Base-by-base conservation (phyloP, 768 basidiomycete species). In the Kondoa subrosea region DNA sequence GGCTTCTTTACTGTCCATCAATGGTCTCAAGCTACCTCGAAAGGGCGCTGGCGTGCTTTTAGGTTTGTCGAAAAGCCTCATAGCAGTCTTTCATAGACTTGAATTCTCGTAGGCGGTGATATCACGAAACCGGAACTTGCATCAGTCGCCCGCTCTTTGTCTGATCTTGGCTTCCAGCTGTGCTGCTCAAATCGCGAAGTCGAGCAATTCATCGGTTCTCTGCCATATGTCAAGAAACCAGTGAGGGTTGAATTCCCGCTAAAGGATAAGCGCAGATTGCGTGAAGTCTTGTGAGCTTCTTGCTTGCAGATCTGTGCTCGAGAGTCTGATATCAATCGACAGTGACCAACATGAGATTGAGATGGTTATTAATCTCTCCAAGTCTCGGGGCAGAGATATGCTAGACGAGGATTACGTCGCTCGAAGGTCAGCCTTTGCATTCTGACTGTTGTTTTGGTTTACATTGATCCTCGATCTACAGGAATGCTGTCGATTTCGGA, bases 401-500 rank as follows among this genome's bases (percentile, higher is more conserved):
- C 81, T 84, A 15, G 95, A 97, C 75, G 89, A 96, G 76, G 91
- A 97, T 73, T 99, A 99, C 74, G 92, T 96, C 60, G 93, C 95
- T 66, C 83, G 95, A 75, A 73, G 83, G 80, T 67, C 26, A 29
- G 33, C 56, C 16, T 2, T 56, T 60, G 2, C 21, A 31, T 56
- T 65, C 17, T 65, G 34, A 66, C 34, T 69, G 60, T 67, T 29
- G 31, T 14, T 12, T 34, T 56, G 14, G 3, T 62, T 15, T 2
- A 64, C 30, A 33, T 56, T 56, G 68, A 61, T 60, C 56, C 57
- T 27, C 63, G 34, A 17, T n/a, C 56, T 66, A 12, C 72, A 87
- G 91, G 71, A 92, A 92, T 76, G 90, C 91, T 65, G 90, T 93
- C 66, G 92, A 97, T 80, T 97, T 96, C 71, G 95, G 95, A 68